Evolutionary conservation across 2,329 filamentous ascomycete species (phyloP), one percentile per base, ranked within the genome.

Genomic region (Ceratocystiopsis sp.): DNA sequence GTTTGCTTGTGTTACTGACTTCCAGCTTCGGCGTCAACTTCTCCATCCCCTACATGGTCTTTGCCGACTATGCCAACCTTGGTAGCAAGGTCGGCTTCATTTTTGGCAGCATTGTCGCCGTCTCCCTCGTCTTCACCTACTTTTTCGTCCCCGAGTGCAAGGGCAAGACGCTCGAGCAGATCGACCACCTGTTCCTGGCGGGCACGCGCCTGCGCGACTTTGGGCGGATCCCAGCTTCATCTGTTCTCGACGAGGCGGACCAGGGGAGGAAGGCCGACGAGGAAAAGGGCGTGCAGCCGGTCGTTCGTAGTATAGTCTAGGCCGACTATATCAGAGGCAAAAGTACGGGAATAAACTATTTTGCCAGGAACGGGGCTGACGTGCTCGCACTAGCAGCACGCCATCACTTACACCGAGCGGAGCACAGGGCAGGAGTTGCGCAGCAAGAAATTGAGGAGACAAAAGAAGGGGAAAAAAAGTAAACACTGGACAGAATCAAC

Each of bases 11-110:
- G 8, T 29, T 10, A 36, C 13, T 39, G 14, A 43, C 17, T 12
- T 12, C 50, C 35, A 45, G 43, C 21, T 47, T 47, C 32, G 19
- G 38, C 29, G 46, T 48, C 41, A 43, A 38, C 25, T 48, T 48
- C 18, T 39, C 25, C 15, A 29, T 48, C 21, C 46, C 43, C 1
- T 48, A 45, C 38, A 21, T 45, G n/a, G 21, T 48, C 29, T 37
- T 39, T 25, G 38, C 38, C 16, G 38, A 42, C n/a, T 48, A 48
- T 13, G 46, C 41, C 5, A 41, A 41, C 14, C 43, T 48, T 5
- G 41, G 43, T 17, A 40, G 37, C 36, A 40, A 45, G n/a, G 43
- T 48, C 6, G 46, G 46, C n/a, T 48, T 43, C 9, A 42, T 46
- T 29, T 46, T 46, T 35, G 45, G 38, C 11, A 16, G 29, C 13